Conservation (phyloP, 2,329 filamentous ascomycete species). For the Xylaria sp. region DNA sequence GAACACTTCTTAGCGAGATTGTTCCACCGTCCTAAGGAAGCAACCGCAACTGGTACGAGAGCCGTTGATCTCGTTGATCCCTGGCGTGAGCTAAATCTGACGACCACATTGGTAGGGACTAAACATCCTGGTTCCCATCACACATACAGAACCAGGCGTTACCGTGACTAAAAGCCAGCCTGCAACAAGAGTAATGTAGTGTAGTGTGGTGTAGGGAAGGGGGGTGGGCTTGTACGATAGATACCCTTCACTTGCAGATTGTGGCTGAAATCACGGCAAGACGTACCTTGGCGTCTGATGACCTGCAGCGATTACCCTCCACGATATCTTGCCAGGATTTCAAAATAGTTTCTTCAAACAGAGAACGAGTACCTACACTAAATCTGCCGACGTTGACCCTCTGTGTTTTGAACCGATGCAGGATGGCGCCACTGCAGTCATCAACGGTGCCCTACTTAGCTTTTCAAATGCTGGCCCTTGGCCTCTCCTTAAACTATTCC, state of each 20-base stretch:
- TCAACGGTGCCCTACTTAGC: slow-evolving; percentile 31
- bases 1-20: slow-evolving; percentile 30
- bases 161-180: slow-evolving; percentile 15
- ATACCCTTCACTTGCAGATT: slow-evolving; percentile 33
- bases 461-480: slow-evolving; percentile 22
- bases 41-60: slow-evolving; percentile 20
- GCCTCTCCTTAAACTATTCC: slow-evolving; percentile 23
- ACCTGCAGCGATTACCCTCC: slow-evolving; percentile 35
- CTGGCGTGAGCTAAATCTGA: slow-evolving; percentile 36
- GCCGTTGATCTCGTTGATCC: slow-evolving; percentile 35
- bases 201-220: slow-evolving; percentile 13
- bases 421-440: slow-evolving; percentile 39
- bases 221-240: slow-evolving; percentile 27
- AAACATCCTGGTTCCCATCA: slow-evolving; percentile 25
- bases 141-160: slow-evolving; percentile 23
- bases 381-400: slow-evolving; percentile 36
- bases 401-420: slow-evolving; percentile 36
- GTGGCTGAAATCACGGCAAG: slow-evolving; percentile 39
- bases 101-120: slow-evolving; percentile 32
- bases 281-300: slow-evolving; percentile 32
- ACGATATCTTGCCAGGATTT: slow-evolving; percentile 28
- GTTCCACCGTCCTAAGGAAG: slow-evolving; percentile 28
- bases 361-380: slow-evolving; percentile 21
- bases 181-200: slow-evolving; percentile 6
- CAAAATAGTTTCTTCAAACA: slow-evolving; percentile 30